phyloP scores from a whole-genome alignment of 306 rosid genomes.

The Pyrus pyrifolia region DNA sequence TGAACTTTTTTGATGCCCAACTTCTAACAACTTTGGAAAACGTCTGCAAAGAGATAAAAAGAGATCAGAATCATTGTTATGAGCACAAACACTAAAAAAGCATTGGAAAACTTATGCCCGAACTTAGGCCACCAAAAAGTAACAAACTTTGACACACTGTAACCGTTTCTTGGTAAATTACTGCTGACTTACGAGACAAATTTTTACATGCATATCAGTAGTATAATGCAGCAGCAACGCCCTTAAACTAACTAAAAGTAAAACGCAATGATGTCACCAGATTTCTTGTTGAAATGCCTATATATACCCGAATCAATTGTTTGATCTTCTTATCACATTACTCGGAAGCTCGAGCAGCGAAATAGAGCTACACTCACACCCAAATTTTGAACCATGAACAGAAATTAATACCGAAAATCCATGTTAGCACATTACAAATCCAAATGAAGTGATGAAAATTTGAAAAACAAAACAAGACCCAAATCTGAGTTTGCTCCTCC shows the following conservation, averaged over 20 bases:
- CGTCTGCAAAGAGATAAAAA: slow-evolving; percentile 47
- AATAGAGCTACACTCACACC: background rate
- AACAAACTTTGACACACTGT: background rate
- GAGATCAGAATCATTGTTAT: slow-evolving; percentile 5
- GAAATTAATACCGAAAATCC: background rate
- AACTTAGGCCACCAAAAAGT: background rate
- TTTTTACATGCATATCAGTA: too few relatives aligned
- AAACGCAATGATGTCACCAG: background rate
- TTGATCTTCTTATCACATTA: background rate
- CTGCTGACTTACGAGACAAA: background rate
- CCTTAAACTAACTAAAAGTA: background rate
- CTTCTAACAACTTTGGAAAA: slow-evolving; percentile 71
- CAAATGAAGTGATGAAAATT: background rate
- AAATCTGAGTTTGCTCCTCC: slow-evolving; percentile 1
- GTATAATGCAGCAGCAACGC: background rate
- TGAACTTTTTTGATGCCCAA: slow-evolving; percentile 88
- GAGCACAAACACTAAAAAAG: too few relatives aligned
- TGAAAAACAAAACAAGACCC: background rate
- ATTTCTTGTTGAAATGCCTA: background rate
- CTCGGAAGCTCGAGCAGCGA: background rate
- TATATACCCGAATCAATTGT: background rate
- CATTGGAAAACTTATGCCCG: background rate
- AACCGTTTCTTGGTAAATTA: background rate
- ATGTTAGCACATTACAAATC: background rate
- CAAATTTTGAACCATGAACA: too few relatives aligned